These are phyloP conservation scores for Drechslerella stenobrocha DNA, from an alignment of 2,329 filamentous ascomycete genomes.

Conservation along the genomic window DNA sequence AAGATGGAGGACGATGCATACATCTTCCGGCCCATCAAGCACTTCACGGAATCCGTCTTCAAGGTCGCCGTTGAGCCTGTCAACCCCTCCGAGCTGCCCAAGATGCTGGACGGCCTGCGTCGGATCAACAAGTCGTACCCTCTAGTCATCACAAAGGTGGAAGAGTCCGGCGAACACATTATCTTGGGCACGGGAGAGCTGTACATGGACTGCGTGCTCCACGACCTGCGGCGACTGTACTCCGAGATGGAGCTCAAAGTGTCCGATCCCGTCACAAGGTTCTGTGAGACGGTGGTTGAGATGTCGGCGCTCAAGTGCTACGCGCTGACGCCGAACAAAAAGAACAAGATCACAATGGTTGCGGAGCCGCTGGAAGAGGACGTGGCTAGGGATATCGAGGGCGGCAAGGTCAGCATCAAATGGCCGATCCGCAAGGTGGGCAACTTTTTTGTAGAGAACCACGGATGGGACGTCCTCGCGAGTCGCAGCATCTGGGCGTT, in stretches of 20 bases:
- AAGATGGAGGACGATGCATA: slow-evolving; percentile 82
- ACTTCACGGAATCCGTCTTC: slow-evolving; percentile 96
- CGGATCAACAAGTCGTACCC: slow-evolving; percentile 99
- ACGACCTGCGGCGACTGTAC: slow-evolving; percentile 89
- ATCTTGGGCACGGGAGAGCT: slow-evolving; percentile 92
- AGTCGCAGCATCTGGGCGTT: slow-evolving; percentile 98
- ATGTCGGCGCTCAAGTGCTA: slow-evolving; percentile 98
- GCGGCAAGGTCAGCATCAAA: slow-evolving; percentile 83
- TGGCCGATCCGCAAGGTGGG: slow-evolving; percentile 91
- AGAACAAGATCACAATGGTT: slow-evolving; percentile 99
- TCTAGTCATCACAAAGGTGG: slow-evolving; percentile 91
- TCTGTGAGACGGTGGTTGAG: slow-evolving; percentile 97
- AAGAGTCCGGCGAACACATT: slow-evolving; percentile 96
- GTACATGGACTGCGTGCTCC: slow-evolving; percentile 99
- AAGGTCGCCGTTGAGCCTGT: slow-evolving; percentile 98
- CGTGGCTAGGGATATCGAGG: slow-evolving; percentile 92
- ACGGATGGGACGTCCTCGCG: slow-evolving; percentile 94
- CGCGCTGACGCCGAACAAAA: slow-evolving; percentile 96
- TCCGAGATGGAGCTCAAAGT: slow-evolving; percentile 99
- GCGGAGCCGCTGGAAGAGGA: slow-evolving; percentile 94
- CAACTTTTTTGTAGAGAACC: slow-evolving; percentile 95
- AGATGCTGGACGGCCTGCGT: slow-evolving; percentile 95
- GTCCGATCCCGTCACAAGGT: slow-evolving; percentile 93
- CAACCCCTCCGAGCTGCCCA: slow-evolving; percentile 94
- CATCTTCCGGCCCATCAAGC: slow-evolving; percentile 88